These are phyloP conservation scores for Solanum chiquidenum DNA, from an alignment of 257 asterid genomes.

Conservation along the genomic window DNA sequence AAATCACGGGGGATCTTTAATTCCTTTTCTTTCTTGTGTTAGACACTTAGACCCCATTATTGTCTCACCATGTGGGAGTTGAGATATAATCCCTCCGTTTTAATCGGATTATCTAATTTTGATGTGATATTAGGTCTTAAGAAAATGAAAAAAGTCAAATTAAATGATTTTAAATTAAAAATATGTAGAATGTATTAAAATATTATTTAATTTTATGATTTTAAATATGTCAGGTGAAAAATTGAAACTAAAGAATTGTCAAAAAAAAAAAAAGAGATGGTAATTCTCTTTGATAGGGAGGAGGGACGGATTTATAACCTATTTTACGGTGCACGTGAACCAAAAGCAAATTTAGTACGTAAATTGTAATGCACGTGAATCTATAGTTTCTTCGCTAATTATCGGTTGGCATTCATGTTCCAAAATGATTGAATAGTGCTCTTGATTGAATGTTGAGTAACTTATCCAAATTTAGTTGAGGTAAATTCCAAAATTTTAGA, in stretches of 20 bases:
- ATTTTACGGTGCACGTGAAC: background rate
- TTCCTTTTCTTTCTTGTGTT: background rate
- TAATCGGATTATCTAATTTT: background rate
- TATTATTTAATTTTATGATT: too few species aligned
- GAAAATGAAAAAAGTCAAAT: background rate
- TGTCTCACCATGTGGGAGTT: conserved; percentile 10
- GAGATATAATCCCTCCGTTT: background rate
- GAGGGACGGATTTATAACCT: background rate
- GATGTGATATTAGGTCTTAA: accelerated
- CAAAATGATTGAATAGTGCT: background rate
- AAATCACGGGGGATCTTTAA: conserved; percentile 38
- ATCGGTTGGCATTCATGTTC: background rate
- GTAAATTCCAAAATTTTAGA: background rate
- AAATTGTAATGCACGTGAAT: background rate
- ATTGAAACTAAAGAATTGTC: too few species aligned
- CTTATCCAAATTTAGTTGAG: background rate
- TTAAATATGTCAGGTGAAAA: too few species aligned
- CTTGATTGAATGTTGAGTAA: background rate
- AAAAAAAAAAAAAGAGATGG: too few species aligned
- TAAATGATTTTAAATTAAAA: too few species aligned
- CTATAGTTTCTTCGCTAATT: background rate
- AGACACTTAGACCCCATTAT: conserved; percentile 22
- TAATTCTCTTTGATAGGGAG: background rate
- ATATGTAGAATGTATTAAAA: too few species aligned
- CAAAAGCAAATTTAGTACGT: background rate